These are phyloP conservation scores for Pythium aphanidermatum DNA, from an alignment of 352 stramenopile species.

Conservation along the genomic window DNA sequence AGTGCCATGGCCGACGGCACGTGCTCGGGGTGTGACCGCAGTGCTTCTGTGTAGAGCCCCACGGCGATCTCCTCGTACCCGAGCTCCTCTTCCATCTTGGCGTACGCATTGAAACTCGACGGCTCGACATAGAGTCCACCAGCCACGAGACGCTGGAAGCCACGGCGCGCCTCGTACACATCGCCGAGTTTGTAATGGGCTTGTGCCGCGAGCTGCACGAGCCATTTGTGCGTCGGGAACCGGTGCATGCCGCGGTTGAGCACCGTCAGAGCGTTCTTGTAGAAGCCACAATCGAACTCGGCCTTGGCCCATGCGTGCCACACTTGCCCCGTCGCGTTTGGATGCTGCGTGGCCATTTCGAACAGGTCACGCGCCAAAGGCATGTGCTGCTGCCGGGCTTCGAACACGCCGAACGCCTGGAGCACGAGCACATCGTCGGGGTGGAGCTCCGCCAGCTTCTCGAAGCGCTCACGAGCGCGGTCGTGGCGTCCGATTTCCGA, in stretches of 20 bases:
- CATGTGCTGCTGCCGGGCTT: constrained; percentile 66
- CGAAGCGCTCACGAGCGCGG: constrained; percentile 53
- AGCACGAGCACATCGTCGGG: constrained; percentile 65
- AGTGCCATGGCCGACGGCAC: constrained; percentile 76
- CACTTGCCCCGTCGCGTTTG: constrained; percentile 58
- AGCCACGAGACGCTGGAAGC: constrained; percentile 68
- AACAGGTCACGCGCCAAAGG: constrained; percentile 63
- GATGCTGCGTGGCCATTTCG: constrained; percentile 35
- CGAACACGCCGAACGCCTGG: constrained; percentile 70
- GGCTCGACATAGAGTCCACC: constrained; percentile 66
- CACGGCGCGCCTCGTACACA: constrained; percentile 60
- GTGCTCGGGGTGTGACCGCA: constrained; percentile 58
- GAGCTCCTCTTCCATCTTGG: constrained; percentile 76
- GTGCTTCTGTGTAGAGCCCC: constrained; percentile 51
- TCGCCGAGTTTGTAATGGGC: constrained; percentile 75
- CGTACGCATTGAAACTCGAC: constrained; percentile 77
- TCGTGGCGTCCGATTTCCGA: constrained; percentile 45
- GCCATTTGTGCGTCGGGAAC: constrained; percentile 80
- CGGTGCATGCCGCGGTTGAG: constrained; percentile 48
- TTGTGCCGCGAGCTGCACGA: constrained; percentile 73
- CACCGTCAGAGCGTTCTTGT: constrained; percentile 68
- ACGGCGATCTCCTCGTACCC: constrained; percentile 64
- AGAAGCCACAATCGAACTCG: constrained; percentile 72
- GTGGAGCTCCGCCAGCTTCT: constrained; percentile 43
- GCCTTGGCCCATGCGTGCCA: constrained; percentile 85